These are phyloP conservation scores for Coleophoma eucalyptorum DNA, from an alignment of 2,329 filamentous ascomycete genomes.

Conservation along the genomic window DNA sequence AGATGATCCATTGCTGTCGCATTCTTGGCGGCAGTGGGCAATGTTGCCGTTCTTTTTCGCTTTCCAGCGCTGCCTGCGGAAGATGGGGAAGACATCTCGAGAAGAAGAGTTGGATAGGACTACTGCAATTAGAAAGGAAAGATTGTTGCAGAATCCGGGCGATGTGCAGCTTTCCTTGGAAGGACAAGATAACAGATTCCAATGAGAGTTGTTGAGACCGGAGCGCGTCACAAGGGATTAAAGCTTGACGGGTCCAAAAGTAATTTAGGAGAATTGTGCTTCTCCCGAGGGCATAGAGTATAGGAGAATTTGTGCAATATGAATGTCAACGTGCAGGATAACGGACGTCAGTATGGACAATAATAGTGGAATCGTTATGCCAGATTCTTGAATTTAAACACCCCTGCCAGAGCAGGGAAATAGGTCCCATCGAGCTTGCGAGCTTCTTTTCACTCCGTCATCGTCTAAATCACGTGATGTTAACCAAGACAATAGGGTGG, in stretches of 20 bases:
- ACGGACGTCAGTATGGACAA: too few relatives aligned
- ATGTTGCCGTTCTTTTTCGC: constrained; percentile 70
- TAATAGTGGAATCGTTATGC: too few relatives aligned
- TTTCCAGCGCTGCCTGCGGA: constrained; percentile 48
- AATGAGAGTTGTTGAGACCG: neutral
- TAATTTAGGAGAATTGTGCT: too few relatives aligned
- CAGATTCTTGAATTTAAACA: too few relatives aligned
- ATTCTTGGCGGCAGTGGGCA: constrained; percentile 42
- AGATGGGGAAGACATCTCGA: constrained; percentile 29
- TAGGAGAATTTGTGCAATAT: too few relatives aligned
- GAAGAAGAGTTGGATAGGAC: neutral
- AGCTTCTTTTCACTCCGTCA: too few relatives aligned
- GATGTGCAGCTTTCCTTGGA: neutral
- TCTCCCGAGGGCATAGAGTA: too few relatives aligned
- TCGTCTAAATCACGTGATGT: too few relatives aligned
- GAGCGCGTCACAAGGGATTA: neutral
- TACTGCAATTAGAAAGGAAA: neutral
- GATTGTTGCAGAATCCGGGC: neutral
- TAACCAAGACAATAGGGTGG: too few relatives aligned
- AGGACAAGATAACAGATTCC: constrained; percentile 2
- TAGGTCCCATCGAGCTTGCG: neutral
- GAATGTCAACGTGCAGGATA: too few relatives aligned
- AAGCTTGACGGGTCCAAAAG: neutral
- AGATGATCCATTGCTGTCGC: constrained; percentile 51
- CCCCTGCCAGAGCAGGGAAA: neutral